Conservation (phyloP, 2,329 filamentous ascomycete genomes). For the Hypoxylon sp. region DNA sequence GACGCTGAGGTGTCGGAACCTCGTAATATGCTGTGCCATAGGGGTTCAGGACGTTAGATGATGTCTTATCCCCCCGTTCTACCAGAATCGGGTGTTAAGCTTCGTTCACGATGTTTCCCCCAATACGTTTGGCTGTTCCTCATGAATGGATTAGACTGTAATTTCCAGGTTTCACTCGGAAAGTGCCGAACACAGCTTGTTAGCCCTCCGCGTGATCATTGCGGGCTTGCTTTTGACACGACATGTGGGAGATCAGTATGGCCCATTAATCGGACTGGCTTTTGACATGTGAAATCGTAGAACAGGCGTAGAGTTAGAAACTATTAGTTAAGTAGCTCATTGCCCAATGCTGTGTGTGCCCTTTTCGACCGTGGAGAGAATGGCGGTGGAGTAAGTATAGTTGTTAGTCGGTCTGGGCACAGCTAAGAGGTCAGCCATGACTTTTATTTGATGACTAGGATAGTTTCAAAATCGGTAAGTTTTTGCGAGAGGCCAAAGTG, state of each 20-base stretch:
- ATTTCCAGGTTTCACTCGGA: not conserved
- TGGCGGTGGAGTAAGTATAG: not conserved
- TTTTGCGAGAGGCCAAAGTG: not conserved
- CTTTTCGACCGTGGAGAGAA: not conserved
- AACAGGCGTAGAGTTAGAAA: not conserved
- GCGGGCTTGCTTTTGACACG: not conserved
- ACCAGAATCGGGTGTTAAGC: not conserved
- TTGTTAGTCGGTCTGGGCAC: not conserved
- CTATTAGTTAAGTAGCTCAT: not conserved
- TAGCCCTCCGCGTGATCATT: not conserved
- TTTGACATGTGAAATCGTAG: not conserved
- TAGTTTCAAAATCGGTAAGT: not conserved
- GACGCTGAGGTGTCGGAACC: not conserved
- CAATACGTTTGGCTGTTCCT: not conserved
- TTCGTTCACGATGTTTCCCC: not conserved
- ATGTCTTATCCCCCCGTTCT: not conserved
- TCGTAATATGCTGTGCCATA: not conserved
- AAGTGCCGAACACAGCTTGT: not conserved
- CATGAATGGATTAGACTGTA: not conserved
- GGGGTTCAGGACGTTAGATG: no score
- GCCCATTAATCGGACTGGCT: not conserved
- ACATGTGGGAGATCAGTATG: not conserved
- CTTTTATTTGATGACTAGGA: not conserved
- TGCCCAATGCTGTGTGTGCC: not conserved
- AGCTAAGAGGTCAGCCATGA: not conserved